Base-by-base conservation (phyloP, 2,329 filamentous ascomycete species). In the Drechmeria coniospora region DNA sequence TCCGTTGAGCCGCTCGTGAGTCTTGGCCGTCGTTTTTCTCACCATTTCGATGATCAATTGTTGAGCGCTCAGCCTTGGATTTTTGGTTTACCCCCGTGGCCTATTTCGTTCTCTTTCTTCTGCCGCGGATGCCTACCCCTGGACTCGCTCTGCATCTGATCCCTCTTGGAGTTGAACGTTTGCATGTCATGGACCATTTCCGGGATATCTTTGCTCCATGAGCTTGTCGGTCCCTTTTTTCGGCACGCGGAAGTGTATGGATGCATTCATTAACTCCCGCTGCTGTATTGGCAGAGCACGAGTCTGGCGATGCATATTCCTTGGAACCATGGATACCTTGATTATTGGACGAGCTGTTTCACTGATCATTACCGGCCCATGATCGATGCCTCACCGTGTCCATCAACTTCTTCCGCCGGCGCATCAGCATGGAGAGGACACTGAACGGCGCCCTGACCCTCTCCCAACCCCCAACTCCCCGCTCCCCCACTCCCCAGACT, bases 21-120 rank as follows among this genome's bases (percentile, higher is more conserved):
- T 39, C 35, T 43, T 34, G n/a, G n/a, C n/a, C 42, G 37, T 44
- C 53, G 43, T 41, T 42, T 42, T 41, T 35, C 37, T 40, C 36
- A 38, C n/a, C n/a, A n/a, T n/a, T n/a, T 46, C 28, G 40, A 46
- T 43, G 38, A 36, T 31, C 42, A 32, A 37, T 32, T 39, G 29
- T 40, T 39, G 40, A 40, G 45, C 36, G 38, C 15, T 36, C 40
- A 38, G 39, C 36, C 38, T 39, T 36, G 5, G 15, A 12, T 36
- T 35, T 24, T 35, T 37, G 47, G 44, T 45, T 38, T 35, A 37
- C 38, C 40, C 26, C 36, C 38, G 37, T 36, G 40, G 31, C 33
- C 38, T 39, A 14, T 32, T 32, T 15, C 13, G 38, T 31, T 39
- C 31, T 38, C 36, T 42, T 39, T 29, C 36, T 28, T 21, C 8